Percentiles rank a stretch among this genome's conserved stretches.
These are phyloP conservation scores for Prunus campanulata DNA, from an alignment of 306 rosid species.

Conservation along the genomic window DNA sequence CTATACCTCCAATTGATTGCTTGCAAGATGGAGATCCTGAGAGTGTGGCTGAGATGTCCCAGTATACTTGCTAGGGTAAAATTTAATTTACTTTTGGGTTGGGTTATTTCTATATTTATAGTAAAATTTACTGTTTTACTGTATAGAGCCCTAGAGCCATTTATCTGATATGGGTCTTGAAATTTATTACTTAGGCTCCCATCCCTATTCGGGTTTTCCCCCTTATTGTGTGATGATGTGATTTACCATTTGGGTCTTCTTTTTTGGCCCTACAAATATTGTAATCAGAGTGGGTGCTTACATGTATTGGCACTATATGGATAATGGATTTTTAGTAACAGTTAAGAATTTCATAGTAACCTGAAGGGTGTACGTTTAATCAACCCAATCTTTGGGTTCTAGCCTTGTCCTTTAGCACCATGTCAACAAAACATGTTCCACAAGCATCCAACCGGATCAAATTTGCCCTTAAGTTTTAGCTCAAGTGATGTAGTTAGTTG, in stretches of 20 bases:
- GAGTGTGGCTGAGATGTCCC: slow-evolving; percentile 28
- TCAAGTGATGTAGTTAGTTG: not conserved
- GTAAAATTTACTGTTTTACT: slow-evolving; percentile 5
- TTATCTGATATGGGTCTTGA: slow-evolving; percentile 11
- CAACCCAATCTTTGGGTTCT: not conserved
- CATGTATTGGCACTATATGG: not conserved
- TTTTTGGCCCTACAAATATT: not conserved
- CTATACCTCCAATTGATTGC: slow-evolving; percentile 86
- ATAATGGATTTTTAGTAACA: not conserved
- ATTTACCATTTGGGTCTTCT: not conserved
- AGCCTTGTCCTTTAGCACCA: too few species aligned
- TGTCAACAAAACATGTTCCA: not conserved
- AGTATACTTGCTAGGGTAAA: slow-evolving; percentile 46
- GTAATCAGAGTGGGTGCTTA: not conserved
- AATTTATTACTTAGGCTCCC: not conserved
- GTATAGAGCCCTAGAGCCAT: slow-evolving; percentile 30
- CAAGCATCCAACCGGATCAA: not conserved
- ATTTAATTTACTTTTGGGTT: not conserved
- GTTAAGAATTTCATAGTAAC: not conserved
- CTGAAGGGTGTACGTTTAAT: not conserved
- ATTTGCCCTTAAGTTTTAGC: not conserved
- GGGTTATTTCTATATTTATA: not conserved
- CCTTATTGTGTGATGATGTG: slow-evolving; percentile 19
- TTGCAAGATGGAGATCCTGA: slow-evolving; percentile 76
- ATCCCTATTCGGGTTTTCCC: slow-evolving; percentile 5